A percentile compares a stretch with the other conserved stretches of the same genome.
phyloP scores from a whole-genome alignment of 1,284 basidiomycete species.

The Apiotrichum gracile region DNA sequence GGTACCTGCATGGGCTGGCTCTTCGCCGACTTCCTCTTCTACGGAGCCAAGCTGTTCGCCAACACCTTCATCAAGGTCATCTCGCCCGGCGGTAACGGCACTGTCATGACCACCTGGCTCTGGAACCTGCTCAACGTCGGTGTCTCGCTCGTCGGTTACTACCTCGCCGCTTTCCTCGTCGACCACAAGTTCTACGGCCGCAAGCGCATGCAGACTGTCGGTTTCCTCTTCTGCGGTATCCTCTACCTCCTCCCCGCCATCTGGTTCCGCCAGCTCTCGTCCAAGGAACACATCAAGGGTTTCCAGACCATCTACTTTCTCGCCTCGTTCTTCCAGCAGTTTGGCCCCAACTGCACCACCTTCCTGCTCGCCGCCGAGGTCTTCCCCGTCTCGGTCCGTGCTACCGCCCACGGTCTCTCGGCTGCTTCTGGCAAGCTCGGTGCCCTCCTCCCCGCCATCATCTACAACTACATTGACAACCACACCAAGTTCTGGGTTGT shows the following conservation, averaged over 20 bases:
- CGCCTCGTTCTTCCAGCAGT: slow-evolving; percentile 53
- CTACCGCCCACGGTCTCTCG: slow-evolving; percentile 50
- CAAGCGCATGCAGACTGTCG: slow-evolving; percentile 51
- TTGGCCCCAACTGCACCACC: slow-evolving; percentile 51
- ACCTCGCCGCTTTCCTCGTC: slow-evolving; percentile 53
- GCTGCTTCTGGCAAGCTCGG: slow-evolving; percentile 52
- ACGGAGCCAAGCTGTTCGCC: slow-evolving; percentile 49
- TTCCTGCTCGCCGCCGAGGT: slow-evolving; percentile 51
- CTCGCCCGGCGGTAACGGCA: slow-evolving; percentile 39
- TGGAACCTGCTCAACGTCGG: slow-evolving; percentile 53
- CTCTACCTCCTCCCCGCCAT: slow-evolving; percentile 47
- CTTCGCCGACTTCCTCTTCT: slow-evolving; percentile 53
- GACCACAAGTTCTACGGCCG: slow-evolving; percentile 53
- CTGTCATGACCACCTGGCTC: slow-evolving; percentile 50
- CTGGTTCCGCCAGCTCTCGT: slow-evolving; percentile 43
- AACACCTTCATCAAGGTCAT: slow-evolving; percentile 50
- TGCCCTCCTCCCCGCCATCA: slow-evolving; percentile 49
- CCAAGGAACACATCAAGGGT: slow-evolving; percentile 41
- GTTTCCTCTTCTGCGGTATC: slow-evolving; percentile 51
- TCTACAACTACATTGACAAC: slow-evolving; percentile 44
- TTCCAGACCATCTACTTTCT: slow-evolving; percentile 54
- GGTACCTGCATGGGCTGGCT: slow-evolving; percentile 53
- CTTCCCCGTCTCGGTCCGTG: slow-evolving; percentile 52
- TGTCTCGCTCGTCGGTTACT: slow-evolving; percentile 52
- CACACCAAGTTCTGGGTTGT: slow-evolving; percentile 53